Percentiles rank a stretch among this genome's conserved stretches.
phyloP scores from a whole-genome alignment of 2,329 filamentous ascomycete species.

The Colletotrichum higginsianum region DNA sequence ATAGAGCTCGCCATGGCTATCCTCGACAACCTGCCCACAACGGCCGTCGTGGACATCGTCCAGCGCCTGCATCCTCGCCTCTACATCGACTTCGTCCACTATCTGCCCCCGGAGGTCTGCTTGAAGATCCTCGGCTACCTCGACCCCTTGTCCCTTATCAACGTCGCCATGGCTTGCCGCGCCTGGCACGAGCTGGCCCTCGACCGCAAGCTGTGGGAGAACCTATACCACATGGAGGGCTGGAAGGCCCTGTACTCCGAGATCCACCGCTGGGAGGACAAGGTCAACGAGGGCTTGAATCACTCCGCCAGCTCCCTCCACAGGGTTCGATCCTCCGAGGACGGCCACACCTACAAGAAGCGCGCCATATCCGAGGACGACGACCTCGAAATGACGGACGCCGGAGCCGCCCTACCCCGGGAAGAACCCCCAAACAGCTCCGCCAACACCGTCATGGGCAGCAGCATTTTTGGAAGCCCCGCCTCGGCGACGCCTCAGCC shows the following conservation, averaged over 20 bases:
- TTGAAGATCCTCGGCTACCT: slow-evolving; percentile 91
- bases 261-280: slow-evolving; percentile 76
- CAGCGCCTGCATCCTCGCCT: slow-evolving; percentile 85
- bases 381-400: slow-evolving; percentile 63
- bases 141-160: slow-evolving; percentile 83
- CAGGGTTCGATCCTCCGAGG: slow-evolving; percentile 58
- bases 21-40: slow-evolving; percentile 83
- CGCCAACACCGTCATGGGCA: background rate
- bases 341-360: slow-evolving; percentile 69
- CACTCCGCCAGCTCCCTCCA: slow-evolving; percentile 59
- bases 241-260: slow-evolving; percentile 82
- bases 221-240: slow-evolving; percentile 86
- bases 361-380: slow-evolving; percentile 66
- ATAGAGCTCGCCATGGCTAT: slow-evolving; percentile 86
- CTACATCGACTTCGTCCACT: slow-evolving; percentile 91
- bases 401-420: slow-evolving; percentile 46
- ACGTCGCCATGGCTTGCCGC: slow-evolving; percentile 83
- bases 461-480: slow-evolving; percentile 50
- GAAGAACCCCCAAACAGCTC: slow-evolving; percentile 45
- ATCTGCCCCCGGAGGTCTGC: slow-evolving; percentile 91
- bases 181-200: slow-evolving; percentile 86
- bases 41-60: slow-evolving; percentile 84
- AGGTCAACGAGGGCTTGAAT: slow-evolving; percentile 62
- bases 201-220: slow-evolving; percentile 89
- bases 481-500: slow-evolving; percentile 37